Evolutionary conservation across 257 asterid species (phyloP), one percentile per base, ranked within the genome.

Genomic region (Anisodus acutangulus): DNA sequence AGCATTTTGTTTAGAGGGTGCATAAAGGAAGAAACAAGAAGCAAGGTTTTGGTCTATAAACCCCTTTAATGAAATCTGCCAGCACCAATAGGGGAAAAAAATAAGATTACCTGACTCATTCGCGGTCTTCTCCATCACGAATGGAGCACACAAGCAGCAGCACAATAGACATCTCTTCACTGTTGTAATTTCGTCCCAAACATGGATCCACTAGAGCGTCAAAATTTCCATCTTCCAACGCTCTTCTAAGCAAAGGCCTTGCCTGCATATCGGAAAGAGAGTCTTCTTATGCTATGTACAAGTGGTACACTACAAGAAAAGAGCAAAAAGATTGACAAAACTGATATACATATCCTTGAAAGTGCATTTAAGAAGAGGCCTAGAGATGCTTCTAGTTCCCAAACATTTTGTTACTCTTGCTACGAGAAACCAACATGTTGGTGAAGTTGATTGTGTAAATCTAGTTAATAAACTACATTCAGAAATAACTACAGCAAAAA

Each of bases 91-190:
- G 4, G 26, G 45, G 39, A 41, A 17, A 9, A 11, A 11, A 11
- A 10, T 0, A 5, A 13, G 53, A 19, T 68, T 70, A 79, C 88
- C 82, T 80, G 87, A 79, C 87, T 86, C 88, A 86, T 86, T 17
- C 79, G 69, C 0, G 87, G 88, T 69, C 78, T 69, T 69, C 69
- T 81, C 69, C 88, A 22, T 8, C 83, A 47, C 4, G 85, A 83
- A 69, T 79, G 69, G n/a, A 80, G 85, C 67, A 86, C 82, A 79
- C 86, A 86, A 49, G 84, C 82, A 58, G 88, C 86, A 62, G 88
- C 88, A 83, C 86, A 83, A 15, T 78, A 78, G 86, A 59, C 86
- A 86, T 49, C 83, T 86, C 86, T 45, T 59, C 81, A 9, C n/a
- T 8, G 54, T 79, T 47, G 45, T 83, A 86, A 39, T 83, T 83